These are phyloP conservation scores for Dalbergia oliveri DNA, from an alignment of 306 rosid genomes.

Conservation along the genomic window DNA sequence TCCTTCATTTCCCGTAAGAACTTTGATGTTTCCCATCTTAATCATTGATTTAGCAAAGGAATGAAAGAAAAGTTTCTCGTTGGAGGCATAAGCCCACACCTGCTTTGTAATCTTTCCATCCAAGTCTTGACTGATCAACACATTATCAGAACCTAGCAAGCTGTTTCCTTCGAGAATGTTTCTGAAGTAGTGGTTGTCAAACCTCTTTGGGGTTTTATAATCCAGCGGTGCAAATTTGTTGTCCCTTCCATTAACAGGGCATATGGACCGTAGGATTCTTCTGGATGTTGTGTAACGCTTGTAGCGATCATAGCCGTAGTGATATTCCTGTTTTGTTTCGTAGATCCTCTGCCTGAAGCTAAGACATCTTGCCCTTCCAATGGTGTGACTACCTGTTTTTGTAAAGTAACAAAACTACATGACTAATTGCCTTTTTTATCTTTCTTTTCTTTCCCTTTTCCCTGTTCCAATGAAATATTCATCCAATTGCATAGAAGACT, in stretches of 20 bases:
- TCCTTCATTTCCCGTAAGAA: slow-evolving; percentile 70
- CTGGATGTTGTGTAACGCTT: slow-evolving; percentile 66
- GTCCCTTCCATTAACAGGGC: slow-evolving; percentile 76
- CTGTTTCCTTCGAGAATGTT: slow-evolving; percentile 83
- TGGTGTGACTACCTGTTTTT: slow-evolving; percentile 82
- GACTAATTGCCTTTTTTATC: not conserved
- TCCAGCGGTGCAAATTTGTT: slow-evolving; percentile 72
- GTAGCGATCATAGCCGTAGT: slow-evolving; percentile 63
- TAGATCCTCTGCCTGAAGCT: slow-evolving; percentile 79
- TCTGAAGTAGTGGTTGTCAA: slow-evolving; percentile 79
- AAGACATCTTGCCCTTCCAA: slow-evolving; percentile 85
- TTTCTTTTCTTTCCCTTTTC: not conserved
- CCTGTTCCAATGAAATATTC: not conserved
- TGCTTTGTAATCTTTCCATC: slow-evolving; percentile 59
- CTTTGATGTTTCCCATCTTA: slow-evolving; percentile 90
- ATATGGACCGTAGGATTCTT: slow-evolving; percentile 69
- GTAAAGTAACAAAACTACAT: not conserved
- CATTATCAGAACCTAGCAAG: slow-evolving; percentile 78
- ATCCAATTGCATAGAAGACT: not conserved
- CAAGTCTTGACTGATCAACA: slow-evolving; percentile 64
- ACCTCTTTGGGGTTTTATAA: slow-evolving; percentile 69
- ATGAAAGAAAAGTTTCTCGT: slow-evolving; percentile 66
- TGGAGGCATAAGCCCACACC: slow-evolving; percentile 79
- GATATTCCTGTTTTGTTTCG: slow-evolving; percentile 53
- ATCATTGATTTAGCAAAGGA: slow-evolving; percentile 76